Evolutionary conservation across 768 basidiomycete genomes (phyloP), one percentile per base, ranked within the genome.

Genomic region (Mycena rosella): DNA sequence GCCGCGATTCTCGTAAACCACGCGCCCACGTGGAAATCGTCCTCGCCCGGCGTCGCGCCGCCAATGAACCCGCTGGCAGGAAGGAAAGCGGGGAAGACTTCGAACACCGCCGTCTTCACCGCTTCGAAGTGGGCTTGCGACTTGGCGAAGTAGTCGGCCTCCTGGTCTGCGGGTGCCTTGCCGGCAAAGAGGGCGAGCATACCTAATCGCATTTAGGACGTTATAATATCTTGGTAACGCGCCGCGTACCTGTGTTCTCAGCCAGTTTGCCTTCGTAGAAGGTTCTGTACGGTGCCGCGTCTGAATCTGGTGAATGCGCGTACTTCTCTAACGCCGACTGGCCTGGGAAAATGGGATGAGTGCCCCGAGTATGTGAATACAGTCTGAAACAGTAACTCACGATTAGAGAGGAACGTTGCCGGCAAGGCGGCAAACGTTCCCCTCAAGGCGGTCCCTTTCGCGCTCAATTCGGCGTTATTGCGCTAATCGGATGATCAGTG

Each of bases 1-100:
- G 77, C 76, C 14, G 80, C 79, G 27, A 87, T 81, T 30, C 85
- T 82, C 27, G 86, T 83, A 30, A 89, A 75, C 87, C 86, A 89
- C 10, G 81, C 85, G 8, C 68, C 84, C 42, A 89, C 76, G 75
- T 87, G 87, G 78, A 85, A 87, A 71, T 87, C 88, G 60, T 86
- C 86, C 72, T 87, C 85, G 11, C 86, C 82, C 0, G 86, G 86
- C 47, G 58, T 69, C 6, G 74, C 80, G 11, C 86, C 87, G 22
- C 82, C 84, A 40, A 87, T 77, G 77, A 88, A 89, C 5, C 81
- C 81, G 11, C 76, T 78, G 17, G 76, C 77, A 18, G 83, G 82
- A 20, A 89, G 77, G 60, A 77, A 63, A 0, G 66, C 67, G 4
- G 84, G 81, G 48, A 89, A 80, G 32, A 81, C 78, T 29, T 80